phyloP scores from a whole-genome alignment of 1,139 yeast genomes.

The Kurtzmaniella natalensis region DNA sequence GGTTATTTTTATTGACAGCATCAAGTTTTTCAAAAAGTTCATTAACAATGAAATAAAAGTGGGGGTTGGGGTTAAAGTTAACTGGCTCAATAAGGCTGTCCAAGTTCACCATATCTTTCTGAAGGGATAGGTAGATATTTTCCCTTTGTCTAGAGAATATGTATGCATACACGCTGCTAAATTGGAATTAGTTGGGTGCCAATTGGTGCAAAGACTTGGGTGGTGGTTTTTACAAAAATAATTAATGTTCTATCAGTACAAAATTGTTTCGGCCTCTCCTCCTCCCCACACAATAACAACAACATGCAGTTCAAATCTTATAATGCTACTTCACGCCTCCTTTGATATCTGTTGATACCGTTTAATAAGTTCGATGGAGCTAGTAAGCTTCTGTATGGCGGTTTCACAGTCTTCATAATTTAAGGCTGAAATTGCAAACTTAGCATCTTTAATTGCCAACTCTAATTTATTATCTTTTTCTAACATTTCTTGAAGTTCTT shows the following conservation, averaged over 20 bases:
- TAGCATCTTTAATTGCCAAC: constrained; percentile 20
- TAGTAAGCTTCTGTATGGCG: constrained; percentile 15
- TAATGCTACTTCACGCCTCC: no score
- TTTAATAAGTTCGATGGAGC: constrained; percentile 12
- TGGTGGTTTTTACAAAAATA: no score
- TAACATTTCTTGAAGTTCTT: constrained; percentile 9
- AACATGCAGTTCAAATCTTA: no score
- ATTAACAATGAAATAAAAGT: constrained; percentile 26
- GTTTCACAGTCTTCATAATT: constrained; percentile 24
- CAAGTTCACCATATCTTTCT: neutral
- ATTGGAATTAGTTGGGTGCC: no score
- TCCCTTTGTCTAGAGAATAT: no score
- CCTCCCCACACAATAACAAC: no score
- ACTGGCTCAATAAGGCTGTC: constrained; percentile 12
- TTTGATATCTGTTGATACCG: constrained; percentile 1
- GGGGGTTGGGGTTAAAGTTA: constrained; percentile 14
- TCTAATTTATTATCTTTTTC: constrained; percentile 11
- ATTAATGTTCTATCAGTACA: no score
- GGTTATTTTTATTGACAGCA: constrained; percentile 22
- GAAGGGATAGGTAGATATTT: no score
- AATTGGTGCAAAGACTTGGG: no score
- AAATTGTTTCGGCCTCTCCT: no score
- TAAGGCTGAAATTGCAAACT: constrained; percentile 25
- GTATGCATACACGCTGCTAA: no score
- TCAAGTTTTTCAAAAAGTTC: constrained; percentile 32